Evolutionary conservation across 2,329 filamentous ascomycete species (phyloP), one percentile per base, ranked within the genome.

Genomic region (Cladosporium sp.): DNA sequence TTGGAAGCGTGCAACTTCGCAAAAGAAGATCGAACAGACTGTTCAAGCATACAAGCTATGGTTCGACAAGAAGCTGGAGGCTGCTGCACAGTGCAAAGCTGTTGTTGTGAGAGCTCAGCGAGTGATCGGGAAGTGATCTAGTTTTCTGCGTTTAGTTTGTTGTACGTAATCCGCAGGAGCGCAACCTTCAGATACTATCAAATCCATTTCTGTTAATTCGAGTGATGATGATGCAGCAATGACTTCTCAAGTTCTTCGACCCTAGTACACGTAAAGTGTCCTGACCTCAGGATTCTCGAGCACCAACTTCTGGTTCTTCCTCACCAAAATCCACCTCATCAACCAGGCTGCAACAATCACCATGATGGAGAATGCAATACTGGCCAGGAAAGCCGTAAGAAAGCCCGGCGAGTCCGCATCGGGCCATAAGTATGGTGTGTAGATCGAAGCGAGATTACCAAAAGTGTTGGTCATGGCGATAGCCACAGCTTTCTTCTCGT

Each of bases 391-490:
- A 0, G 62, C 66, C 7, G 58, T 62, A 30, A 64, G 38, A 43
- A 67, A 68, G 43, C 61, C 60, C 2, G 64, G 64, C 2, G 58
- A 36, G 42, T 45, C 42, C 4, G 11, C 60, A 55, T 67, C 60
- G 4, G 59, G 50, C 55, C 62, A 69, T 3, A 70, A 56, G 50
- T 71, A 71, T 7, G 11, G 67, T 70, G 1, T 67, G 69, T 2
- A 72, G 42, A 41, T 72, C 65, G 75, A 76, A 2, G 69, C 70
- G 13, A 72, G 70, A 55, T 73, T 73, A 22, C 70, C 72, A 22
- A 73, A 68, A 0, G 74, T 73, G 16, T 75, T 77, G 3, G 74
- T 74, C 61, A 77, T 74, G 7, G 72, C 72, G 8, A 77, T 59
- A 1, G 73, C 70, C 13, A 69, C 70, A 0, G 74, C 73, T 57